Base-by-base conservation (phyloP, 2,329 filamentous ascomycete species). In the Neofusicoccum umdonicola region DNA sequence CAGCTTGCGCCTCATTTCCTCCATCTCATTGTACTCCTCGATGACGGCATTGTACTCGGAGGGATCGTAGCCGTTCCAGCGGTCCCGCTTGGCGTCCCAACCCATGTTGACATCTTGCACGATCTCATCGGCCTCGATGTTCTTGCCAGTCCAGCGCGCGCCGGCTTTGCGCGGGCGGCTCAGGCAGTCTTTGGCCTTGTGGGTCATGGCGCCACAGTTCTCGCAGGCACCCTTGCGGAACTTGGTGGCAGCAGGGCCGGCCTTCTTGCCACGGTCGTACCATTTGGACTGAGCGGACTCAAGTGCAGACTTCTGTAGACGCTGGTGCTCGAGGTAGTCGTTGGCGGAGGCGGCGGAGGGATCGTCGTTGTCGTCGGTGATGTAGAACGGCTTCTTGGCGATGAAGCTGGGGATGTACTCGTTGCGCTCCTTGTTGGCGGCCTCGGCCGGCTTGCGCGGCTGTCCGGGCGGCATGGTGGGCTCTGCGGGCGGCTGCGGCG, bases 341-440 rank as follows among this genome's bases (percentile, higher is more conserved):
- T 86, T 87, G 70, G 86, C 85, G 67, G 90, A 85, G 31, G 56
- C n/a, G 48, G 48, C 48, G 45, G 78, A 77, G 66, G 89, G 87
- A 69, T 89, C 89, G 74, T 93, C 91, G 71, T 91, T 88, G 69
- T 89, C 89, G 74, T 93, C 91, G 71, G 91, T 88, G 72, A 96
- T 88, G 78, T 98, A 99, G 80, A 99, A 99, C 4, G 95, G 95
- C 71, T 96, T 93, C 78, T 97, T 97, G 71, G 93, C 93, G 81
- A 99, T 99, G 84, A 97, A 99, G 62, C 91, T 88, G 5, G 95
- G 95, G 73, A 99, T 99, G 83, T 99, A 99, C 77, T 97, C 80
- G 84, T 99, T 99, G 79, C 95, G 92, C 78, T 96, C 93, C 77
- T 96, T 96, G 63, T 84, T 86, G 15, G 85, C 67, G 73, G 82